phyloP scores from a whole-genome alignment of 352 stramenopile species.

The Phytopythium aichiense region DNA sequence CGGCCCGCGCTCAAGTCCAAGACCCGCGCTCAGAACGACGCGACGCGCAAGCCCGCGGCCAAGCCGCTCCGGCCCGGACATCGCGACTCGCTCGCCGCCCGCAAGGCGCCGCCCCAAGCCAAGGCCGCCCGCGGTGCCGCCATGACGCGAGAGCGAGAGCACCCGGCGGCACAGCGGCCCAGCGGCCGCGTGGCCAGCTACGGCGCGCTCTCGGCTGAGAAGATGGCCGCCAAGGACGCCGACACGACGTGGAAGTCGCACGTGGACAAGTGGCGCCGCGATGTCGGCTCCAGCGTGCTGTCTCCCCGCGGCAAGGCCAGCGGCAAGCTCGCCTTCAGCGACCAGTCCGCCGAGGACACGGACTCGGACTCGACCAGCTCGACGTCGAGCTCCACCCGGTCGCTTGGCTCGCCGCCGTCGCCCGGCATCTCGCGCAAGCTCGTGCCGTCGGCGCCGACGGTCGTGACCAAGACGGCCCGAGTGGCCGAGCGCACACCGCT shows the following conservation, averaged over 20 bases:
- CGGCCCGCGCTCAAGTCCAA: slow-evolving; percentile 12
- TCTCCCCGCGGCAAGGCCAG: slow-evolving; percentile 21
- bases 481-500: slow-evolving; percentile 32
- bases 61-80: slow-evolving; percentile 8
- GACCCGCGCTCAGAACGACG: slow-evolving; percentile 10
- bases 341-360: slow-evolving; percentile 39
- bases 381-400: slow-evolving; percentile 25
- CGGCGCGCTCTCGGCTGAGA: slow-evolving; percentile 17
- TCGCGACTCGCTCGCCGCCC: slow-evolving; percentile 9
- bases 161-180: background rate
- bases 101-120: slow-evolving; percentile 6
- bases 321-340: slow-evolving; percentile 10
- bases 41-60: slow-evolving; percentile 3
- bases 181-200: slow-evolving; percentile 16
- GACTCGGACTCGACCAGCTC: slow-evolving; percentile 35
- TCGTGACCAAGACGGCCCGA: slow-evolving; percentile 9
- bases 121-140: slow-evolving; percentile 11
- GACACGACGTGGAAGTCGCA: slow-evolving; percentile 38
- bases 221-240: slow-evolving; percentile 7
- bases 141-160: slow-evolving; percentile 17
- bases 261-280: slow-evolving; percentile 34
- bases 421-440: slow-evolving; percentile 6
- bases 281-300: slow-evolving; percentile 20
- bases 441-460: slow-evolving; percentile 9
- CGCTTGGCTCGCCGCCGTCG: slow-evolving; percentile 10